phyloP scores from a whole-genome alignment of 2,329 filamentous ascomycete species.

The Tolypocladium tundrense region DNA sequence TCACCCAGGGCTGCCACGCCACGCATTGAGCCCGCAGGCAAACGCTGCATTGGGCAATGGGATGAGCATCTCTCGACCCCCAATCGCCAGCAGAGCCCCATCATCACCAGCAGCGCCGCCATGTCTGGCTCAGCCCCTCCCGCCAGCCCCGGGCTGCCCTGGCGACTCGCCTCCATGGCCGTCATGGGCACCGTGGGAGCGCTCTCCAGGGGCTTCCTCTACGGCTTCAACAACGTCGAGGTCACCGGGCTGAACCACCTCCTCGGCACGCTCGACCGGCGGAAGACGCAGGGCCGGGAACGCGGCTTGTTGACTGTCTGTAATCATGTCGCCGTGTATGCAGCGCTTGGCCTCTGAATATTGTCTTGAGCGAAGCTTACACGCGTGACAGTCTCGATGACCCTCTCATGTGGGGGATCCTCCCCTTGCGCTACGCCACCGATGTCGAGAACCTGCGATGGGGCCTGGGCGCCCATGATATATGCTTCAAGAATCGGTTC shows the following conservation, averaged over 20 bases:
- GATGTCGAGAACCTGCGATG: constrained; percentile 71
- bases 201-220: constrained; percentile 65
- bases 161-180: constrained; percentile 63
- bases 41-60: neutral
- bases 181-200: constrained; percentile 65
- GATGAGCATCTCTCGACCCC: neutral
- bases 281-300: constrained; percentile 53
- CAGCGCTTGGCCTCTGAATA: neutral
- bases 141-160: constrained; percentile 48
- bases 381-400: constrained; percentile 64
- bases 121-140: constrained; percentile 14
- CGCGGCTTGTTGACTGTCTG: constrained; percentile 70
- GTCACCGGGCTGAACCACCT: constrained; percentile 69
- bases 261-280: constrained; percentile 61
- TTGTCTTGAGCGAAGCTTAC: neutral
- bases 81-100: neutral
- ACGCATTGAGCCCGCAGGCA: neutral
- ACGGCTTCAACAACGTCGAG: constrained; percentile 63
- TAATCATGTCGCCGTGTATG: constrained; percentile 31
- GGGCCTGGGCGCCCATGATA: constrained; percentile 87
- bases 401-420: constrained; percentile 82
- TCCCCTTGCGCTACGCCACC: constrained; percentile 65
- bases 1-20: neutral
- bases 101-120: neutral
- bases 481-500: constrained; percentile 83